These are phyloP conservation scores for Fusarium sp. DNA, from an alignment of 2,329 filamentous ascomycete species.

Conservation along the genomic window DNA sequence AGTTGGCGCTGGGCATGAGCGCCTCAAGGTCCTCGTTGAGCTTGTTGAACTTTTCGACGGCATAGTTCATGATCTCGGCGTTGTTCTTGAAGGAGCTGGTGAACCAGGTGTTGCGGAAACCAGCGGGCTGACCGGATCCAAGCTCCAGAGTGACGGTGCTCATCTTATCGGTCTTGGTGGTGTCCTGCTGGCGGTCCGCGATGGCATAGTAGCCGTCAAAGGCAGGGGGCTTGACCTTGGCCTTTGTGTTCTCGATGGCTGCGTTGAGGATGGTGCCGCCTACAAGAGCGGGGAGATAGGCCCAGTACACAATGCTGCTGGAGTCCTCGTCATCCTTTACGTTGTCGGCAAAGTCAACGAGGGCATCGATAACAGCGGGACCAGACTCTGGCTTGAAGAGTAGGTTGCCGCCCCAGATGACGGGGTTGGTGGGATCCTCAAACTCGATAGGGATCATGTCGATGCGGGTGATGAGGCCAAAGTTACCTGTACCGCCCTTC, in stretches of 20 bases:
- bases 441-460: conserved; percentile 53
- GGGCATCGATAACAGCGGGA: conserved; percentile 48
- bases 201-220: conserved; percentile 51
- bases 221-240: conserved; percentile 47
- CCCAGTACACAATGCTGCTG: conserved; percentile 53
- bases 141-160: conserved; percentile 52
- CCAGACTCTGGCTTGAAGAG: conserved; percentile 44
- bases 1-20: conserved; percentile 42
- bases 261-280: conserved; percentile 52
- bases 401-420: conserved; percentile 53
- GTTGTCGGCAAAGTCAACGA: conserved; percentile 53
- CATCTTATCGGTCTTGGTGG: conserved; percentile 48
- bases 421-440: conserved; percentile 43
- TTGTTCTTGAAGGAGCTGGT: conserved; percentile 56
- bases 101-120: conserved; percentile 56
- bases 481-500: conserved; percentile 65
- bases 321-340: conserved; percentile 53
- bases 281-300: conserved; percentile 49
- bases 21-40: conserved; percentile 49
- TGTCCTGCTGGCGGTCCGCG: conserved; percentile 45
- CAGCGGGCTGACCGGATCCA: conserved; percentile 48
- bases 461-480: conserved; percentile 57
- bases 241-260: conserved; percentile 52
- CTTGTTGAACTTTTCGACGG: conserved; percentile 50
- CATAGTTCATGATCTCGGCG: conserved; percentile 52